phyloP scores from a whole-genome alignment of 2,329 filamentous ascomycete species.

The Akanthomyces dipterigenus region DNA sequence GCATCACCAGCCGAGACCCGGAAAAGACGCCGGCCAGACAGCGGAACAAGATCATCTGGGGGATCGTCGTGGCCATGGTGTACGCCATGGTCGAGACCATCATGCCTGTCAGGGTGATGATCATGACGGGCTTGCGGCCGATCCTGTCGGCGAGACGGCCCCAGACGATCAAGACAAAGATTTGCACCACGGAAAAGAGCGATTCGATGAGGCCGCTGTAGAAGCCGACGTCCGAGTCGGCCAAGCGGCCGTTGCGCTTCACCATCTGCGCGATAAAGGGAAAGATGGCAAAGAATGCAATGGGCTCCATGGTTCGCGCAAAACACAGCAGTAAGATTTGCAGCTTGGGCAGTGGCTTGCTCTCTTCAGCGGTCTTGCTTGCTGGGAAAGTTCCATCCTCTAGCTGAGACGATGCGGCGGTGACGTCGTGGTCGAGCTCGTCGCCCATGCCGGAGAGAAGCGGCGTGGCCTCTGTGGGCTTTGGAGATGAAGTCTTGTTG shows the following conservation, averaged over 20 bases:
- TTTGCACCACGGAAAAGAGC: conserved; percentile 68
- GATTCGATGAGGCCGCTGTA: conserved; percentile 71
- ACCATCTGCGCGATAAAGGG: conserved; percentile 78
- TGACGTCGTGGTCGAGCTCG: background rate
- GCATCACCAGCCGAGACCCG: conserved; percentile 65
- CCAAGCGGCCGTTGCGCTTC: conserved; percentile 54
- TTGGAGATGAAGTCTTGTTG: background rate
- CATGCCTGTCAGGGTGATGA: conserved; percentile 60
- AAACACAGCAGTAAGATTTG: conserved; percentile 71
- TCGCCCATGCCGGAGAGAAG: background rate
- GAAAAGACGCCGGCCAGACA: conserved; percentile 70
- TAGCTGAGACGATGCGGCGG: background rate
- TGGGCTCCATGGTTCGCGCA: conserved; percentile 64
- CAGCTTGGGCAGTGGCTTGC: conserved; percentile 43
- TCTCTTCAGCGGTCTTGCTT: conserved; percentile 8
- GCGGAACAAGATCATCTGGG: conserved; percentile 68
- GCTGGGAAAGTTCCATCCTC: background rate
- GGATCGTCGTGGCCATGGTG: conserved; percentile 58
- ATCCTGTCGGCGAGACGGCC: conserved; percentile 54
- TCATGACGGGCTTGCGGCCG: conserved; percentile 66
- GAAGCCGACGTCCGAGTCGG: conserved; percentile 64
- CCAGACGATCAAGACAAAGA: conserved; percentile 70
- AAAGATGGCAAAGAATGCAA: conserved; percentile 77
- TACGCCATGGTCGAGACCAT: conserved; percentile 56
- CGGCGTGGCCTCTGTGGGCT: background rate